Base-by-base conservation (phyloP, 371 early-diverging fungal genomes). In the Blakeslea trispora region DNA sequence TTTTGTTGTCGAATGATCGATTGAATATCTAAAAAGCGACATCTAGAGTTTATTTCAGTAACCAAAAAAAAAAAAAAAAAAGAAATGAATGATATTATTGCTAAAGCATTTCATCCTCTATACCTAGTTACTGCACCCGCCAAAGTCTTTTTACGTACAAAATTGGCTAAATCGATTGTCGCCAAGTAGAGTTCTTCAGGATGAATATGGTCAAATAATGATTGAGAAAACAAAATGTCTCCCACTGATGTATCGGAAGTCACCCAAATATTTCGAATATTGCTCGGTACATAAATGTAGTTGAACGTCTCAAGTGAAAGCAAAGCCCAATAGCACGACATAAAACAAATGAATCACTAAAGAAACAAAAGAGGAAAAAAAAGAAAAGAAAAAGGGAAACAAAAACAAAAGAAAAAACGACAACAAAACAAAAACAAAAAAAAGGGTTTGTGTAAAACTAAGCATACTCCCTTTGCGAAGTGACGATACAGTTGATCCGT, bases 61-160 rank as follows among this genome's bases (percentile, higher is more conserved):
- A 18, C 17, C 18, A 31, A 15, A 22, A 15, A 8, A 46, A 8
- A 45, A 45, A 24, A 24, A 55, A 32, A n/a, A n/a, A n/a, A n/a
- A n/a, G n/a, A n/a, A n/a, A n/a, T n/a, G n/a, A n/a, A n/a, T n/a
- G n/a, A n/a, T n/a, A n/a, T n/a, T n/a, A n/a, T n/a, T n/a, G n/a
- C n/a, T n/a, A n/a, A n/a, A n/a, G n/a, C n/a, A n/a, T n/a, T n/a
- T n/a, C n/a, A n/a, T n/a, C n/a, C n/a, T n/a, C n/a, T n/a, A n/a
- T 61, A 85, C 85, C 83, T 79, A 43, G 85, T 85, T 31, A 85
- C 76, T 35, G 82, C 81, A 31, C 82, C 82, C 32, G 77, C 73
- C 9, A 82, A 61, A 19, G 79, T 68, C 45, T 77, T 76, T 24
- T 66, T 74, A 28, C 69, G 67, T 55, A 79, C 72, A 50, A 82